Percentiles rank a stretch among this genome's conserved stretches.
Conservation (phyloP, 2,329 filamentous ascomycete species). For the Aspergillus tubingensis region DNA sequence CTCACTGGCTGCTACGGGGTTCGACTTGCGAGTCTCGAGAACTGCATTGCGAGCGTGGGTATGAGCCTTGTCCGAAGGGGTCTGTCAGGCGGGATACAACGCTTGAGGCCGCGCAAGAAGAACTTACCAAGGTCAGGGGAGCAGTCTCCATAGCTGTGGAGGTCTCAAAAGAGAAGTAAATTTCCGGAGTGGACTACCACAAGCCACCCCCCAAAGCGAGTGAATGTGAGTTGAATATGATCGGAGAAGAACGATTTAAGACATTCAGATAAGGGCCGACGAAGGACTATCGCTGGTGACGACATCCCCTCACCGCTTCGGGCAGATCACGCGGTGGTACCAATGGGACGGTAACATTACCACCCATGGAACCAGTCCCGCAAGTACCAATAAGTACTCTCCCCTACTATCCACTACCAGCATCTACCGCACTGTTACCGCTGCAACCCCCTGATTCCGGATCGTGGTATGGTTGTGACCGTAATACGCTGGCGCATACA, state of each 20-base stretch:
- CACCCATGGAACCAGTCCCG: background rate
- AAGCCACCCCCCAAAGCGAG: background rate
- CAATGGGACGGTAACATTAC: slow-evolving; percentile 20
- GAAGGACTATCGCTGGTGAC: slow-evolving; percentile 7
- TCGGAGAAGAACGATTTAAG: background rate
- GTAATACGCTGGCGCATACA: background rate
- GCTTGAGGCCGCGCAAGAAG: background rate
- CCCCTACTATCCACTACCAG: too few relatives aligned
- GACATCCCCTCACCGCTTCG: slow-evolving; percentile 7
- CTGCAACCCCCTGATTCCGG: slow-evolving; percentile 4
- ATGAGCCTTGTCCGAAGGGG: slow-evolving; percentile 64
- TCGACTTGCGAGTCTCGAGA: slow-evolving; percentile 64
- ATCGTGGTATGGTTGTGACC: background rate
- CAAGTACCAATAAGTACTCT: too few relatives aligned
- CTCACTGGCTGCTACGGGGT: slow-evolving; percentile 79
- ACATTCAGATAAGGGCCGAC: background rate
- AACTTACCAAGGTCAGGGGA: slow-evolving; percentile 63
- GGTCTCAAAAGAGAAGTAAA: background rate
- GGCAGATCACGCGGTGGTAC: slow-evolving; percentile 1
- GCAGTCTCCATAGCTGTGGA: slow-evolving; percentile 64
- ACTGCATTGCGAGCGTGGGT: slow-evolving; percentile 85
- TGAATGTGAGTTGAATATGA: background rate
- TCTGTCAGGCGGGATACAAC: slow-evolving; percentile 3
- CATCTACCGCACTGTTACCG: too few relatives aligned
- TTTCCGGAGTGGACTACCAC: background rate